Evolutionary conservation across 2,329 filamentous ascomycete species (phyloP), one percentile per base, ranked within the genome.

Genomic region (Pseudogymnoascus sp.): DNA sequence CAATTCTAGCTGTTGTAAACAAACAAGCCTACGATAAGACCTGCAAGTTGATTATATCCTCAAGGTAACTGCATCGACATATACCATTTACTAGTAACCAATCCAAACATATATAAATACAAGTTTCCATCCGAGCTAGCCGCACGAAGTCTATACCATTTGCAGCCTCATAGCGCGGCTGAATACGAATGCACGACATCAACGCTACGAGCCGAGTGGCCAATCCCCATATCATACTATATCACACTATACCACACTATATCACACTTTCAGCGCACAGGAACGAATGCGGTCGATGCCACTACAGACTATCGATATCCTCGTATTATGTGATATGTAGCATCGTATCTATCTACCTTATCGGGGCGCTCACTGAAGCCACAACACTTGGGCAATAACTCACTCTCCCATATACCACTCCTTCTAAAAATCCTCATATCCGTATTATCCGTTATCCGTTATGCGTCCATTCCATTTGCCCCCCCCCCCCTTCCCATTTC

Each of bases 181-280:
- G 46, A 31, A 53, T 53, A 53, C 46, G 46, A 53, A 53, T 53
- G 46, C 46, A 53, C 46, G 23, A 53, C 46, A 53, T 17, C 19
- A 50, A 53, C 23, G 46, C 46, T 53, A 53, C 15, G 46, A 53
- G 7, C 46, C 15, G 15, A 53, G 2, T 17, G n/a, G 9, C 46
- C 23, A 53, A 53, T 31, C 46, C 15, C 7, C 0, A 29, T 53
- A 53, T 31, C 46, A 29, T 15, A 31, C 15, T 17, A 17, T 5
- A 29, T 26, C 23, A 29, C 23, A 31, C 23, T 11, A n/a, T n/a
- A n/a, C n/a, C n/a, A 29, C 23, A 31, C 15, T 17, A 17, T 5
- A 29, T 26, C 23, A 29, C 23, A 31, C 23, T 11, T 17, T 2
- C 17, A 29, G 46, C 46, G 46, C 46, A 53, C 23, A 53, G 46